Conservation (phyloP, 176 grass and related monocot species). For the Cenchrus purpureus region DNA sequence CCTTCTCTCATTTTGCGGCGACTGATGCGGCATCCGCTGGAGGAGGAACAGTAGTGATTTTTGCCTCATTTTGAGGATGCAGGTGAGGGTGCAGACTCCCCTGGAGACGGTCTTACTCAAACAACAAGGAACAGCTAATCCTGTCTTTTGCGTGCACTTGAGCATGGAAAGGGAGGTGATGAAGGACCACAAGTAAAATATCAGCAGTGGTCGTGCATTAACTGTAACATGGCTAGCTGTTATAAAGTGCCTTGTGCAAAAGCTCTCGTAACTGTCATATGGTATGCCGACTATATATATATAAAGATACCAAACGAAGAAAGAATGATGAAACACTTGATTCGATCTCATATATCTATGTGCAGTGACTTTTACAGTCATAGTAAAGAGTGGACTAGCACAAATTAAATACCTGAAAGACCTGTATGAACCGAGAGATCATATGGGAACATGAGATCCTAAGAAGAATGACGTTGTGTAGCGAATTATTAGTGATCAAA, state of each 20-base stretch:
- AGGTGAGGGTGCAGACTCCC: too few relatives aligned
- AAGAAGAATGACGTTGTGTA: neutral
- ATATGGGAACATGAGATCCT: neutral
- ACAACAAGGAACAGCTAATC: neutral
- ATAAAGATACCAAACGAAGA: neutral
- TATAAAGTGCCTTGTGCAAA: neutral
- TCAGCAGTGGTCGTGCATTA: neutral
- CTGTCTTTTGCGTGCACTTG: neutral
- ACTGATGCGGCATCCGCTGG: too few relatives aligned
- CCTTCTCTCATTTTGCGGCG: too few relatives aligned
- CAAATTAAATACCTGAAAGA: too few relatives aligned
- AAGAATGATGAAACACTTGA: neutral
- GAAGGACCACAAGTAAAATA: slow-evolving; percentile 7
- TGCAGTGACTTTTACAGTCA: neutral
- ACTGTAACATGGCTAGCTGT: neutral
- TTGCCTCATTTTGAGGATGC: too few relatives aligned
- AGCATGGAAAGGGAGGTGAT: neutral
- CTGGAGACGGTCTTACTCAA: neutral
- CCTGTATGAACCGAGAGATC: neutral
- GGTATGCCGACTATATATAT: neutral
- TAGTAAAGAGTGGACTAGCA: neutral
- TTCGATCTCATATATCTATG: neutral
- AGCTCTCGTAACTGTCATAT: neutral
- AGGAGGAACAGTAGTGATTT: too few relatives aligned
- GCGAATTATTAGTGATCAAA: too few relatives aligned